Conservation (phyloP, 2,329 filamentous ascomycete species). For the Neonectria ditissima region DNA sequence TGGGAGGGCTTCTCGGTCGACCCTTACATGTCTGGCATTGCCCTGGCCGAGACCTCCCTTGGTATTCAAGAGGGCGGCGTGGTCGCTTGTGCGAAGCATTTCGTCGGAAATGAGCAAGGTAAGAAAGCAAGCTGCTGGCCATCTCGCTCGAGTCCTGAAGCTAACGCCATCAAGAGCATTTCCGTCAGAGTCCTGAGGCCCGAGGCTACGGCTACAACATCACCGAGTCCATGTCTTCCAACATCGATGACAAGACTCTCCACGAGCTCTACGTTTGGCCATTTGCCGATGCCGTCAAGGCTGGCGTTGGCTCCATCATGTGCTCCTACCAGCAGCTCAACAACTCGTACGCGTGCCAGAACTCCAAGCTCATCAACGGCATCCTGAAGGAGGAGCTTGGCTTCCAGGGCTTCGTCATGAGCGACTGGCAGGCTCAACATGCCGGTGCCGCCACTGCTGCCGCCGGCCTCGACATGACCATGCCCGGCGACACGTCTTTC, state of each 20-base stretch:
- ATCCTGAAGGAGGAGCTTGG: slow-evolving; percentile 83
- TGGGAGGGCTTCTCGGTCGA: slow-evolving; percentile 80
- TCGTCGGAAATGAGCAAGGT: slow-evolving; percentile 77
- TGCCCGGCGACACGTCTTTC: slow-evolving; percentile 87
- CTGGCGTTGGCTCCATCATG: slow-evolving; percentile 74
- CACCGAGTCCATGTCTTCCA: slow-evolving; percentile 68
- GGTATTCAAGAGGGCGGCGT: slow-evolving; percentile 87
- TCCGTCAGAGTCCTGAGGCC: slow-evolving; percentile 72
- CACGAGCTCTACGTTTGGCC: slow-evolving; percentile 85
- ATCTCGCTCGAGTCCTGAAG: fast-evolving
- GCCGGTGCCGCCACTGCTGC: slow-evolving; percentile 73
- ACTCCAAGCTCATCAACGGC: slow-evolving; percentile 80
- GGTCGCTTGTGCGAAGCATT: slow-evolving; percentile 86
- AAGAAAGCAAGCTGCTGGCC: slow-evolving; percentile 4
- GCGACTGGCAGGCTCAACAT: slow-evolving; percentile 85
- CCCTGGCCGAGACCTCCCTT: slow-evolving; percentile 77
- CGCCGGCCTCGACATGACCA: slow-evolving; percentile 87
- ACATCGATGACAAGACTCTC: slow-evolving; percentile 78
- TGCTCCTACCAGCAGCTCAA: slow-evolving; percentile 83
- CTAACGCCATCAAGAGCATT: slow-evolving; percentile 66
- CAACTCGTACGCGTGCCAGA: slow-evolving; percentile 84
- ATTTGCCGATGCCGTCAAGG: slow-evolving; percentile 77
- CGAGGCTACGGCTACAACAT: slow-evolving; percentile 68
- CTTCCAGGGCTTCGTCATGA: slow-evolving; percentile 84
- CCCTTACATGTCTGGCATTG: slow-evolving; percentile 78